Evolutionary conservation across 192 early-diverging fungal species (phyloP).

Genomic region (Diversispora epigaea): DNA sequence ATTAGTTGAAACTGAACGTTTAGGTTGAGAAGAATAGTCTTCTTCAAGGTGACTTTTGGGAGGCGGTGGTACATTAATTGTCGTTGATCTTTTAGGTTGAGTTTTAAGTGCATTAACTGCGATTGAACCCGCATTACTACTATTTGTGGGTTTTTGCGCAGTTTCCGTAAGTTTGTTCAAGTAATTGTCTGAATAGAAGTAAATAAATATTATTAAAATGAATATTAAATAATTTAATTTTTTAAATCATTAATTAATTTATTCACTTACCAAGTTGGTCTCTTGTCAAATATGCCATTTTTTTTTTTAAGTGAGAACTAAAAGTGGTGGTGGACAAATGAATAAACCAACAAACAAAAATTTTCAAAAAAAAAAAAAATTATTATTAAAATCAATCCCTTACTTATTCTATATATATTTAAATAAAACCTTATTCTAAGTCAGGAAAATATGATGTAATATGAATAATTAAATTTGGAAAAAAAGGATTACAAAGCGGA

Average conservation of each 20-base stretch:
- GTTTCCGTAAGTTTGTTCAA: background rate
- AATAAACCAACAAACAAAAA: too few species aligned
- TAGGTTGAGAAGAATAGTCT: too few species aligned
- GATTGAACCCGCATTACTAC: background rate
- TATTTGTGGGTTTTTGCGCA: background rate
- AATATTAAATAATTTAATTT: background rate
- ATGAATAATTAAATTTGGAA: too few species aligned
- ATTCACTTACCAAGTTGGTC: constrained; percentile 25
- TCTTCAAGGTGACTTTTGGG: too few species aligned
- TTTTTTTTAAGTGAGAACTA: background rate
- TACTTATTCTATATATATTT: too few species aligned
- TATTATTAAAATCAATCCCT: too few species aligned
- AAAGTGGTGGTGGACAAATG: too few species aligned
- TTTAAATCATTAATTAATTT: background rate
- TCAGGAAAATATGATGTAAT: too few species aligned
- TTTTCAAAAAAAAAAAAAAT: too few species aligned
- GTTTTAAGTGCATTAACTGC: background rate
- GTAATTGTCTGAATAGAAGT: constrained; percentile 13
- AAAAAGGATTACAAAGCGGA: too few species aligned
- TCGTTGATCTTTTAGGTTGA: background rate
- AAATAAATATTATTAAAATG: background rate
- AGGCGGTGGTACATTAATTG: too few species aligned
- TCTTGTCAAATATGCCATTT: constrained; percentile 11
- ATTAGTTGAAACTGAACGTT: background rate
- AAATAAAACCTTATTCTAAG: too few species aligned